phyloP scores from a whole-genome alignment of 768 basidiomycete genomes.

The Rhizopogon vulgaris region DNA sequence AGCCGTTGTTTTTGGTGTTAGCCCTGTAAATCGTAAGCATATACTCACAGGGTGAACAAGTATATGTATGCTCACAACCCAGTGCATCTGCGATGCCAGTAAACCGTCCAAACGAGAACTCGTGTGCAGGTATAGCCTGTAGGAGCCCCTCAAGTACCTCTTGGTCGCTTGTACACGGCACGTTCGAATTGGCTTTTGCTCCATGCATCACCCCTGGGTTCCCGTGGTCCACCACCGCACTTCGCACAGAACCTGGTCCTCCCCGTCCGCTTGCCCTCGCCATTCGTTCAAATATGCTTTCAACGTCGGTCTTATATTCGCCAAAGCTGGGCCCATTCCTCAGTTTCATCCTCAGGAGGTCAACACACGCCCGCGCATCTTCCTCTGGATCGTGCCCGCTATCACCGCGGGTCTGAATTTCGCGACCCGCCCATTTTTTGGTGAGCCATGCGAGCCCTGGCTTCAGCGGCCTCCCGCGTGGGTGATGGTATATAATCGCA shows the following conservation, averaged over 20 bases:
- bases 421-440: conserved; percentile 85
- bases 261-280: conserved; percentile 42
- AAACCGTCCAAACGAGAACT: conserved; percentile 81
- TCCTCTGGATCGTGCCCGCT: conserved; percentile 94
- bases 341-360: conserved; percentile 78
- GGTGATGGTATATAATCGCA: conserved; percentile 85
- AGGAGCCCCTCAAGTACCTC: conserved; percentile 72
- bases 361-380: conserved; percentile 84
- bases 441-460: conserved; percentile 96
- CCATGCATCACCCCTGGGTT: conserved; percentile 83
- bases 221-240: conserved; percentile 81
- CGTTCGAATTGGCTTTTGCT: conserved; percentile 68
- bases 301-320: conserved; percentile 77
- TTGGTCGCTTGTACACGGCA: conserved; percentile 71
- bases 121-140: conserved; percentile 54
- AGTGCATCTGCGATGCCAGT: conserved; percentile 73
- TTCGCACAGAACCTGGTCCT: conserved; percentile 37
- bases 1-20: conserved; percentile 45
- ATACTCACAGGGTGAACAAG: neutral
- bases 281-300: conserved; percentile 87
- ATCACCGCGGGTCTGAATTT: conserved; percentile 81
- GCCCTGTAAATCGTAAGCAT: conserved; percentile 37
- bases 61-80: conserved; percentile 57
- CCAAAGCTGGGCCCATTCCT: conserved; percentile 75
- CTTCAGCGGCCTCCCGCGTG: conserved; percentile 88